phyloP scores from a whole-genome alignment of 2,329 filamentous ascomycete species.

The Claviceps digitariae region DNA sequence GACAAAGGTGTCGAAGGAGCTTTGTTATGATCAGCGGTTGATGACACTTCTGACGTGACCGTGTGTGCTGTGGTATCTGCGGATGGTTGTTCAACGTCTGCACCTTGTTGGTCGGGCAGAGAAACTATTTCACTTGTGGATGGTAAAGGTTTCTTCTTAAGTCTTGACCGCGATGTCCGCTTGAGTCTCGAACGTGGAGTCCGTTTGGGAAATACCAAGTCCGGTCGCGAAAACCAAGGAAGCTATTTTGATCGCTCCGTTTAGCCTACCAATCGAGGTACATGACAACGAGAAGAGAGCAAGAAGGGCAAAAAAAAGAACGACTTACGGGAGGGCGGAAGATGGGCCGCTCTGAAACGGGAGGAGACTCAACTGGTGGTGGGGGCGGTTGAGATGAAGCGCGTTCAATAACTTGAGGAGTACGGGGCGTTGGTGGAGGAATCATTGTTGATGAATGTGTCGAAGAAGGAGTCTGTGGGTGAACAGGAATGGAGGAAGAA shows the following conservation, averaged over 20 bases:
- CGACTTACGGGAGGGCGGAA: constrained; percentile 40
- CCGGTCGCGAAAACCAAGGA: constrained; percentile 43
- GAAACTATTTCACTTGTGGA: constrained; percentile 26
- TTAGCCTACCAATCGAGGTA: neutral
- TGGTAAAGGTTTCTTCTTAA: constrained; percentile 28
- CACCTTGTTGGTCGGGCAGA: constrained; percentile 27
- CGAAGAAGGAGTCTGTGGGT: constrained; percentile 40
- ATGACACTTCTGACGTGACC: constrained; percentile 2
- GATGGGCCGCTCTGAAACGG: constrained; percentile 12
- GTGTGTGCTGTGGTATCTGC: neutral
- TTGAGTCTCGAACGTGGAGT: constrained; percentile 25
- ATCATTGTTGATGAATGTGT: constrained; percentile 31
- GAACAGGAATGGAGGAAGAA: constrained; percentile 26
- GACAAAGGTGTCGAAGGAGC: neutral
- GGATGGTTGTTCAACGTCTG: constrained; percentile 11
- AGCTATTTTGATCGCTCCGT: constrained; percentile 24
- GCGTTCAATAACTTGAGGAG: constrained; percentile 25
- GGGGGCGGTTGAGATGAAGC: constrained; percentile 9
- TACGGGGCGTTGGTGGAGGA: constrained; percentile 33
- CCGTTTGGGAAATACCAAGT: constrained; percentile 34
- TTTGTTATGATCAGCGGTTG: neutral
- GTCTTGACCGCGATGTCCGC: constrained; percentile 22
- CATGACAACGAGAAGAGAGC: neutral
- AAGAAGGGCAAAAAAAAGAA: neutral
- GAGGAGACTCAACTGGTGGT: constrained; percentile 2